Evolutionary conservation across 2,329 filamentous ascomycete species (phyloP).

Genomic region (Fusarium hostae): DNA sequence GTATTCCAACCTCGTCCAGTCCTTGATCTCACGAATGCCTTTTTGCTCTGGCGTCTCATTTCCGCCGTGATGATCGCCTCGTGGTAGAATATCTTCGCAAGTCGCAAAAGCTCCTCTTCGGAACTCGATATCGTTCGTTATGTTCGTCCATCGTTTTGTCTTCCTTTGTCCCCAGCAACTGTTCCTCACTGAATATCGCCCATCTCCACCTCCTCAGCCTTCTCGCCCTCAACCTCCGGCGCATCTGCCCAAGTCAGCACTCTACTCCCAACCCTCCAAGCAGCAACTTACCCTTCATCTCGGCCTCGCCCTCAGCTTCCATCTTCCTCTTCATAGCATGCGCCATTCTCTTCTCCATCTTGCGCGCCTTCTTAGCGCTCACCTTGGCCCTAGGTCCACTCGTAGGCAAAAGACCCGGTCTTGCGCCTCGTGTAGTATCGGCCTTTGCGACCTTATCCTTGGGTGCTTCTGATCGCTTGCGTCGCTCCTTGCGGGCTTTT

Average conservation of each 20-base stretch:
- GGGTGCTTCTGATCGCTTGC: constrained; percentile 54
- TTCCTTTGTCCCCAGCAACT: not conserved
- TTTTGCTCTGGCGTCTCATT: not conserved
- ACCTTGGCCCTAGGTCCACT: constrained; percentile 63
- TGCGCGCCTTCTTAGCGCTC: constrained; percentile 66
- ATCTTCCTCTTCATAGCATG: constrained; percentile 64
- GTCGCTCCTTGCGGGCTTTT: constrained; percentile 56
- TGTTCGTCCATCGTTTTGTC: not conserved
- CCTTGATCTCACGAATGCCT: not conserved
- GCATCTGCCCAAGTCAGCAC: constrained; percentile 35
- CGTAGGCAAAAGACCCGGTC: constrained; percentile 64
- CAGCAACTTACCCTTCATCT: constrained; percentile 57
- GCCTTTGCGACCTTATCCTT: constrained; percentile 55
- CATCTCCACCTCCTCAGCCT: constrained; percentile 45
- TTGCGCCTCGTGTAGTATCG: constrained; percentile 61
- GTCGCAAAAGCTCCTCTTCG: not conserved
- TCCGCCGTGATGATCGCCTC: not conserved
- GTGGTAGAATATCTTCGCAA: not conserved
- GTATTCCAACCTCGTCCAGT: not conserved
- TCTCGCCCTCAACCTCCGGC: constrained; percentile 30
- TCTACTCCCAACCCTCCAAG: not conserved
- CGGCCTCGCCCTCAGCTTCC: constrained; percentile 61
- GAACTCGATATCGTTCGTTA: not conserved
- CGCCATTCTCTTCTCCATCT: constrained; percentile 65
- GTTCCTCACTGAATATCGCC: constrained; percentile 41